These are phyloP conservation scores for Dichotomopilus funicola DNA, from an alignment of 2,329 filamentous ascomycete genomes.

Conservation along the genomic window DNA sequence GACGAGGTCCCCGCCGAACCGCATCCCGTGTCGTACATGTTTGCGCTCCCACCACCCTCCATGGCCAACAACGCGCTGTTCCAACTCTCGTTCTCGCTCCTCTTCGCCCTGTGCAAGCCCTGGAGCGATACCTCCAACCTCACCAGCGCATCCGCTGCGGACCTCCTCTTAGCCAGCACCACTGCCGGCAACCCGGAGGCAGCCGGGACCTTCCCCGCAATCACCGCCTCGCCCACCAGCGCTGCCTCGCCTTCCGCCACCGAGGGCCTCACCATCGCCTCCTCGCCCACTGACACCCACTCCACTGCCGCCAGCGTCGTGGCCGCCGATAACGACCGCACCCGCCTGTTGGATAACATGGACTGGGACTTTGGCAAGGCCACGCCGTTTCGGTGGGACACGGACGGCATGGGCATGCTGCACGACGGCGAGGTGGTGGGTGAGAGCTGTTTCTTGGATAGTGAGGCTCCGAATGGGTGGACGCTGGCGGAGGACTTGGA, in stretches of 20 bases:
- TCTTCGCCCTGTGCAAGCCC: slow-evolving; percentile 17
- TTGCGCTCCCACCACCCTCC: slow-evolving; percentile 8
- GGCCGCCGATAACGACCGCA: background rate
- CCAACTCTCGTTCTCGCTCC: slow-evolving; percentile 6
- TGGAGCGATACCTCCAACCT: slow-evolving; percentile 12
- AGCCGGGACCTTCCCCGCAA: background rate
- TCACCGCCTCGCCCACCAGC: too few relatives aligned
- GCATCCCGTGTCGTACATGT: slow-evolving; percentile 8
- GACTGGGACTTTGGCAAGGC: slow-evolving; percentile 13
- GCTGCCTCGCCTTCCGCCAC: too few relatives aligned
- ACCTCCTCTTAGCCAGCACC: background rate
- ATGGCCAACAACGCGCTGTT: background rate
- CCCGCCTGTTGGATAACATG: background rate
- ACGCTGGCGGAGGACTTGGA: slow-evolving; percentile 11
- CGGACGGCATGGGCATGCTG: slow-evolving; percentile 9
- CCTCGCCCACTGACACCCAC: background rate
- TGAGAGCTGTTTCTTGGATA: slow-evolving; percentile 17
- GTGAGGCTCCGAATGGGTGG: slow-evolving; percentile 22
- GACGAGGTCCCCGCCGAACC: background rate
- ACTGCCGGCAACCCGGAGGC: background rate
- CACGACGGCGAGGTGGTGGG: background rate
- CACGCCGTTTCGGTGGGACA: slow-evolving; percentile 18
- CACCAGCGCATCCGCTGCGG: background rate
- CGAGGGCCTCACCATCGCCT: too few relatives aligned
- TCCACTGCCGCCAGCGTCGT: background rate